Evolutionary conservation across 164 flowering plant species (phyloP).

Genomic region (Chimonanthus praecox): DNA sequence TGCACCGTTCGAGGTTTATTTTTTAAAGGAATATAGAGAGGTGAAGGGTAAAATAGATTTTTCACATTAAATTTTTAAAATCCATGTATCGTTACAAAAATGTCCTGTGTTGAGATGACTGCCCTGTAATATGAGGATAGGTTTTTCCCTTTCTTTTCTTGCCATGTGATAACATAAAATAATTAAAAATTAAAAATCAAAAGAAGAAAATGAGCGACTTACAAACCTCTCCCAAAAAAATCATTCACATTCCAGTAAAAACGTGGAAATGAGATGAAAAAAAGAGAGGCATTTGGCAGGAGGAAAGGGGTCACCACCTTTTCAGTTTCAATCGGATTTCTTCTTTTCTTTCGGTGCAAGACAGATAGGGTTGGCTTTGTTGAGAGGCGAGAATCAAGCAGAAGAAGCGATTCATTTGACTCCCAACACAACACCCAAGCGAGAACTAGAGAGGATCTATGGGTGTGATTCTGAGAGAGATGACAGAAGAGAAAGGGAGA

Average conservation of each 20-base stretch:
- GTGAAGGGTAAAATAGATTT: no score
- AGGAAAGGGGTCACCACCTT: neutral
- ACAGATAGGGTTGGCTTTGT: neutral
- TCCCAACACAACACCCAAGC: no score
- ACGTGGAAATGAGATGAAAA: neutral
- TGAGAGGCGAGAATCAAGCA: neutral
- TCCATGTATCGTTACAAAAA: no score
- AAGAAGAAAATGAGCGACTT: neutral
- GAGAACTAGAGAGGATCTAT: no score
- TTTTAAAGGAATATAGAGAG: no score
- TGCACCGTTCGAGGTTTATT: no score
- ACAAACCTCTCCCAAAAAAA: neutral
- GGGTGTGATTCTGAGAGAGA: no score
- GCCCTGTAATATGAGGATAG: conserved; percentile 1
- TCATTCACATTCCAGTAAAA: neutral
- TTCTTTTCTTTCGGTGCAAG: conserved; percentile 4
- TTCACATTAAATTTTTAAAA: no score
- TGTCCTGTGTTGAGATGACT: no score
- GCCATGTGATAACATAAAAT: neutral
- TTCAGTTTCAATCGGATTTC: neutral
- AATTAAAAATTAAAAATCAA: neutral
- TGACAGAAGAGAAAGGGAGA: no score
- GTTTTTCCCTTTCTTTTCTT: neutral
- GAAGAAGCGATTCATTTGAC: no score
- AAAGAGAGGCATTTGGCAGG: no score